A percentile compares a stretch with the other conserved stretches of the same genome.
Conservation (phyloP, 192 early-diverging fungal species). For the Oehlia diaphana region DNA sequence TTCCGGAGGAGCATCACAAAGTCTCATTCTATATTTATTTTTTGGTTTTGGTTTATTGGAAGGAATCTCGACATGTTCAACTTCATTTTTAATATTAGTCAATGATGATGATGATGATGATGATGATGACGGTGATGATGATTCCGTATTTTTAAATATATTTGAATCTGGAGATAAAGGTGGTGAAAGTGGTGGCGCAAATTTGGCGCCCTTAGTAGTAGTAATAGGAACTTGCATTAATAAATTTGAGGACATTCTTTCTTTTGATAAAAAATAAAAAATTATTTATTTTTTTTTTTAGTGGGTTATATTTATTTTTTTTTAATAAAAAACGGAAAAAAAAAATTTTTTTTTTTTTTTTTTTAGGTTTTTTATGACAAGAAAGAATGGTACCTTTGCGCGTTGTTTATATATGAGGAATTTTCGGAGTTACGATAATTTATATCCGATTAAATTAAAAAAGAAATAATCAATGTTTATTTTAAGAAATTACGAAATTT, state of each 20-base stretch:
- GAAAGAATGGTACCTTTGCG: no score
- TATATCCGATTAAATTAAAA: no score
- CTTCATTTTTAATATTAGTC: background rate
- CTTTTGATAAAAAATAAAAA: background rate
- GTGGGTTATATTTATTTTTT: no score
- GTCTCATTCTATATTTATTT: slow-evolving; percentile 10
- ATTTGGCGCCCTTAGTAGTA: background rate
- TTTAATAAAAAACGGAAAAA: no score
- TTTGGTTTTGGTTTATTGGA: background rate
- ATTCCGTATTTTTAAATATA: background rate
- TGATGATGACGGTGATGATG: background rate
- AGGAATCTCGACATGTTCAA: background rate
- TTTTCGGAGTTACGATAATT: no score
- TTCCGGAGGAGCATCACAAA: background rate
- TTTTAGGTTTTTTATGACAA: no score
- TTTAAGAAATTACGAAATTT: no score
- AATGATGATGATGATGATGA: background rate
- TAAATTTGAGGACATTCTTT: no score
- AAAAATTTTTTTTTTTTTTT: no score
- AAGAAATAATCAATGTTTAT: no score
- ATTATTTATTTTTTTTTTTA: background rate
- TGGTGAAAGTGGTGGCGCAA: background rate
- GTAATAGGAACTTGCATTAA: background rate
- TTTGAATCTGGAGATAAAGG: background rate
- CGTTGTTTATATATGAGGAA: no score